A percentile compares a stretch with the other conserved stretches of the same genome.
Conservation (phyloP, 805 yeast genomes). For the Spathaspora girioi region DNA sequence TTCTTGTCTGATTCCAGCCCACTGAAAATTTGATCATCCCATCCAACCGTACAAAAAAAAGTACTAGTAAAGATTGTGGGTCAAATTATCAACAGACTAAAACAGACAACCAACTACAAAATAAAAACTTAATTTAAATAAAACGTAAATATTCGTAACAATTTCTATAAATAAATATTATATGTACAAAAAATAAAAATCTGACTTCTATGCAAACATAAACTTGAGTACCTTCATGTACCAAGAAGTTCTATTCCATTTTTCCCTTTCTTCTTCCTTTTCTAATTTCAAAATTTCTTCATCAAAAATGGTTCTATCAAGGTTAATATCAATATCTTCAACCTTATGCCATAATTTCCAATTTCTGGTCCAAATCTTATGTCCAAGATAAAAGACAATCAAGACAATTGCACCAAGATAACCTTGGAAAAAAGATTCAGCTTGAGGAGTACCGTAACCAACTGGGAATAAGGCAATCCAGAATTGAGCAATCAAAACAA, state of each 20-base stretch:
- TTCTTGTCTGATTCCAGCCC: no score
- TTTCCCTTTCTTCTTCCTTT: conserved; percentile 20
- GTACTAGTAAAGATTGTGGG: no score
- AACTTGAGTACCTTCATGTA: conserved; percentile 13
- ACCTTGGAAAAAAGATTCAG: conserved; percentile 26
- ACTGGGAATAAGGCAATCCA: conserved; percentile 43
- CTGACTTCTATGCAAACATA: conserved; percentile 10
- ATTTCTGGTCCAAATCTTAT: conserved; percentile 28
- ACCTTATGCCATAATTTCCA: conserved; percentile 25
- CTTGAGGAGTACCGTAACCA: conserved; percentile 24
- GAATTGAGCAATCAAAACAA: conserved; percentile 40
- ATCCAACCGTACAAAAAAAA: no score
- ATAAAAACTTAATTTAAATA: neutral
- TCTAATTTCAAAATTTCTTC: conserved; percentile 32
- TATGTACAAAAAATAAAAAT: neutral
- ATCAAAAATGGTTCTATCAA: conserved; percentile 30
- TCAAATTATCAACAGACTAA: no score
- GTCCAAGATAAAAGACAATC: conserved; percentile 26
- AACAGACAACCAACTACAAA: neutral
- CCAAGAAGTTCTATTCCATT: conserved; percentile 13
- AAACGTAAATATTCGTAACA: neutral
- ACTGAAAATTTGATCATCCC: no score
- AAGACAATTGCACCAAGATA: conserved; percentile 34
- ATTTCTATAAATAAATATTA: neutral
- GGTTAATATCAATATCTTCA: conserved; percentile 27